phyloP scores from a whole-genome alignment of 441 rosid species.

The Bocquillonia castaneifolia region DNA sequence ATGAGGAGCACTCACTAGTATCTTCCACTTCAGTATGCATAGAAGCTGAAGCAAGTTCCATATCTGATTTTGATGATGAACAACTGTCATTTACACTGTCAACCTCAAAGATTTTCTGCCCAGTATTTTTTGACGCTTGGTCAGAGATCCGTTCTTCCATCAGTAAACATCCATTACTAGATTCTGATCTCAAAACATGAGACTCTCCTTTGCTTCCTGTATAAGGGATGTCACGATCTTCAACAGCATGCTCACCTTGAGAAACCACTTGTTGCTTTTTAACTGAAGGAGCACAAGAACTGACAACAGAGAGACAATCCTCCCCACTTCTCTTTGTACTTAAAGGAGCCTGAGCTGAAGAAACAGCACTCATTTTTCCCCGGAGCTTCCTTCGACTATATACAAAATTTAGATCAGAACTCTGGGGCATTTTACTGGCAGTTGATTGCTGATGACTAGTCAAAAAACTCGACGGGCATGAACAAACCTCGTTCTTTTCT shows the following conservation, averaged over 20 bases:
- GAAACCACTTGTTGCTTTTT: slow-evolving; percentile 30
- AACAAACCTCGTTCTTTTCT: slow-evolving; percentile 30
- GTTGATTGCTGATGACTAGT: slow-evolving; percentile 38
- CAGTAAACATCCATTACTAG: slow-evolving; percentile 25
- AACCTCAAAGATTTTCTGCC: slow-evolving; percentile 36
- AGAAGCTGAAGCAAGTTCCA: slow-evolving; percentile 47
- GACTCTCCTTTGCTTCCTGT: slow-evolving; percentile 21
- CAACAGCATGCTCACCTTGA: slow-evolving; percentile 23
- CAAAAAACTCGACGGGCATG: slow-evolving; percentile 27
- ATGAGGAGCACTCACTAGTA: slow-evolving; percentile 57
- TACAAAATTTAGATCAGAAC: slow-evolving; percentile 24
- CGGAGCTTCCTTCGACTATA: slow-evolving; percentile 54
- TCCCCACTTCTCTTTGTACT: slow-evolving; percentile 32
- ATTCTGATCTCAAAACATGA: slow-evolving; percentile 21
- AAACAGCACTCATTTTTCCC: slow-evolving; percentile 25
- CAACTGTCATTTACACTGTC: slow-evolving; percentile 65
- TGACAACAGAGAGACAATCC: slow-evolving; percentile 38
- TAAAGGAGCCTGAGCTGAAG: slow-evolving; percentile 25
- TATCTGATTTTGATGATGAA: slow-evolving; percentile 57
- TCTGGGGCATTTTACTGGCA: slow-evolving; percentile 36
- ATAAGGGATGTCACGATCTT: slow-evolving; percentile 24
- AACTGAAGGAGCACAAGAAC: slow-evolving; percentile 37
- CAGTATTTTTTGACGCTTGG: slow-evolving; percentile 26
- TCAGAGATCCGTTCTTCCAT: slow-evolving; percentile 26
- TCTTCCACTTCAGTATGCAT: slow-evolving; percentile 46